Evolutionary conservation across 225 moss, liverwort and hornwort genomes (phyloP).

Genomic region (Antitrichia curtipendula): DNA sequence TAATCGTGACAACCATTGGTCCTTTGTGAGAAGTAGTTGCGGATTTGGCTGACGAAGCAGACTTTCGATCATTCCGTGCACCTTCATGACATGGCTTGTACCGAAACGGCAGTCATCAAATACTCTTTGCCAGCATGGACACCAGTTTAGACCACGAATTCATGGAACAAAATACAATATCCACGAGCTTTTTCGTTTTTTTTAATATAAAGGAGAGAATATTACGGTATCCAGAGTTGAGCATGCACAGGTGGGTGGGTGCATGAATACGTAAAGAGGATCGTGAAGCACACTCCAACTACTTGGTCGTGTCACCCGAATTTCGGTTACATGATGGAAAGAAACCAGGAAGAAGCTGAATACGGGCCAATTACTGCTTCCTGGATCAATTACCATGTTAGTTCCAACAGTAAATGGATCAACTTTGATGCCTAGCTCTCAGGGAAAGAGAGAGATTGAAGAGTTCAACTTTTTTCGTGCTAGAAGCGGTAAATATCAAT

Average conservation of each 20-base stretch:
- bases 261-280: background rate
- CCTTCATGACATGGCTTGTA: background rate
- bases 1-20: background rate
- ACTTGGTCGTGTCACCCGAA: background rate
- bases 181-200: background rate
- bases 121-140: background rate
- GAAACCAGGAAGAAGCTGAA: background rate
- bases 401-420: background rate
- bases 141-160: background rate
- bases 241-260: background rate
- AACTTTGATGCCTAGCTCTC: background rate
- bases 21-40: background rate
- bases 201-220: background rate
- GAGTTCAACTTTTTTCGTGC: background rate
- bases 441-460: background rate
- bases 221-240: background rate
- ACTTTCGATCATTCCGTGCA: background rate
- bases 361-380: background rate
- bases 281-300: slow-evolving; percentile 5
- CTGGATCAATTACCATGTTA: background rate
- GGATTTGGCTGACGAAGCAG: background rate
- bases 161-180: background rate
- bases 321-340: background rate
- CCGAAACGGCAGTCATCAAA: background rate
- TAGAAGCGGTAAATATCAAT: background rate